These are phyloP conservation scores for Cucumis melo DNA, from an alignment of 306 rosid genomes.

Conservation along the genomic window DNA sequence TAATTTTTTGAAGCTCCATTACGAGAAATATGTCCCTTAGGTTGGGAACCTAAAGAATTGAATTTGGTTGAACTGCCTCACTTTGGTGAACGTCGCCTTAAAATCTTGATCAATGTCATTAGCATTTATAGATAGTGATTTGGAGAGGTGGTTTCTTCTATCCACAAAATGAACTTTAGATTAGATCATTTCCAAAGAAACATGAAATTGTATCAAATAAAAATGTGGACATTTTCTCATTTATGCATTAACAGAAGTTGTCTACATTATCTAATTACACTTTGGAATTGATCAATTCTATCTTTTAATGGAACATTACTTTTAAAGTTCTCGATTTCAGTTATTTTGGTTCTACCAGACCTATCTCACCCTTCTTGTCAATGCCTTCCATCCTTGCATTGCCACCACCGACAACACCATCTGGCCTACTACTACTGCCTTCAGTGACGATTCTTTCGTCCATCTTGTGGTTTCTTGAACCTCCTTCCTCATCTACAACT, in stretches of 20 bases:
- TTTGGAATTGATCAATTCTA: background rate
- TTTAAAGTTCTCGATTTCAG: background rate
- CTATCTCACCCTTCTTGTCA: background rate
- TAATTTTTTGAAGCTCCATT: too few relatives aligned
- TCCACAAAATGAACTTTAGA: too few relatives aligned
- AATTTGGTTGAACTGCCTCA: too few relatives aligned
- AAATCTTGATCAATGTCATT: too few relatives aligned
- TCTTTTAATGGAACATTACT: background rate
- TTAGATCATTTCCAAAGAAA: background rate
- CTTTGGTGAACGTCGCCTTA: too few relatives aligned
- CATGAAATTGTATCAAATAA: background rate
- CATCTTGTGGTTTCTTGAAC: constrained; percentile 13
- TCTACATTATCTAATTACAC: background rate
- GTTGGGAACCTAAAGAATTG: too few relatives aligned
- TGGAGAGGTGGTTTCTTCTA: too few relatives aligned
- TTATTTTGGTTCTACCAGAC: background rate
- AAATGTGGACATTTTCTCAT: background rate
- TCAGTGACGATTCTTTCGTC: background rate
- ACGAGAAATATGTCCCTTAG: too few relatives aligned
- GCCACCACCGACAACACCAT: background rate
- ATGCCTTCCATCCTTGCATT: background rate
- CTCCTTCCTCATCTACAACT: constrained; percentile 41
- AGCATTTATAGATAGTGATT: too few relatives aligned
- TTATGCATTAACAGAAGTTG: background rate
- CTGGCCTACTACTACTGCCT: background rate